phyloP scores from a whole-genome alignment of 306 rosid genomes.

The Vigna hirtella region DNA sequence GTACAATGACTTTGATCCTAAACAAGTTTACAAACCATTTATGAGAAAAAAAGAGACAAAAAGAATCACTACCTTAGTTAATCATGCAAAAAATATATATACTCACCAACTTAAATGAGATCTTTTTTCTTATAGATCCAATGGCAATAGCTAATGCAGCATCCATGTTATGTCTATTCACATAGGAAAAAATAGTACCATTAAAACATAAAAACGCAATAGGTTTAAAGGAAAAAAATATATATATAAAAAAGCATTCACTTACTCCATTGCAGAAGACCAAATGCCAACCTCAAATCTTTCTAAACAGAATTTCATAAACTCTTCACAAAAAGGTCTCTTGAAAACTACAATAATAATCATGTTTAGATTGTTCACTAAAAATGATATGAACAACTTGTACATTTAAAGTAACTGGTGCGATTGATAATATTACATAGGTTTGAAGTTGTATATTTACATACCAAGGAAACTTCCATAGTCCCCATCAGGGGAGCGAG shows the following conservation, averaged over 20 bases:
- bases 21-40: not conserved
- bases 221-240: not conserved
- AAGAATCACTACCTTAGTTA: no score
- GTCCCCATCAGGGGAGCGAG: no score
- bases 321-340: slow-evolving; percentile 43
- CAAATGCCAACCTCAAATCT: slow-evolving; percentile 56
- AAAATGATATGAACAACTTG: no score
- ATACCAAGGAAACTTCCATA: not conserved
- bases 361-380: not conserved
- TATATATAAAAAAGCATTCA: not conserved
- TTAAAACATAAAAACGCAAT: not conserved
- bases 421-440: no score
- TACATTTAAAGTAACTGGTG: no score
- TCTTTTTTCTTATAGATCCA: not conserved
- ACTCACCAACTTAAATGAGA: slow-evolving; percentile 47
- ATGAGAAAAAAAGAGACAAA: not conserved
- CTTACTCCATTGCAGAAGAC: slow-evolving; percentile 48
- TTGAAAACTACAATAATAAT: slow-evolving; percentile 29
- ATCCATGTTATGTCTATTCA: slow-evolving; percentile 35
- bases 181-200: not conserved
- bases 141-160: slow-evolving; percentile 8
- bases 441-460: no score
- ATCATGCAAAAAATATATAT: no score
- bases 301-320: slow-evolving; percentile 48
- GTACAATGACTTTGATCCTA: slow-evolving; percentile 25